phyloP scores from a whole-genome alignment of 345 rosid species.

The Ailanthus altissimus region DNA sequence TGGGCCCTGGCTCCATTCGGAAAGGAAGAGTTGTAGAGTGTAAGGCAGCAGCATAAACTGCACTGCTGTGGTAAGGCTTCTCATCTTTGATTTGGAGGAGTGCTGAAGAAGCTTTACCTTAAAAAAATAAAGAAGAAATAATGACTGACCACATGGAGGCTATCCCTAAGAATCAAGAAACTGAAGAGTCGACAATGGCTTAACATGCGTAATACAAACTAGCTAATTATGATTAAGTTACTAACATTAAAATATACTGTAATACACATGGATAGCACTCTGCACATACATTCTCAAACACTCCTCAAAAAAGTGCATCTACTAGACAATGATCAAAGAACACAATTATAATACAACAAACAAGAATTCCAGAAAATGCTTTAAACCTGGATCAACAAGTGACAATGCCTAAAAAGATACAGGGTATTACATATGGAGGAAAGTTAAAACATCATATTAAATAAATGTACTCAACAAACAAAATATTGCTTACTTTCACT shows the following conservation, averaged over 20 bases:
- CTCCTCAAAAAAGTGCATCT: neutral
- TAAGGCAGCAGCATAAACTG: slow-evolving; percentile 83
- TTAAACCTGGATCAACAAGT: slow-evolving; percentile 2
- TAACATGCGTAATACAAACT: neutral
- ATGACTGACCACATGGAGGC: neutral
- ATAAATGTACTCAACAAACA: slow-evolving; percentile 6
- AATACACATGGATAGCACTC: neutral
- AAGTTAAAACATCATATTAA: slow-evolving; percentile 11
- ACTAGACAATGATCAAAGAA: neutral
- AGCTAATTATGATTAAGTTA: neutral
- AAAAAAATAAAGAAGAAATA: slow-evolving; percentile 18
- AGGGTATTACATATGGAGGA: neutral
- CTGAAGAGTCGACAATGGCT: neutral
- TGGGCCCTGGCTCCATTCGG: slow-evolving; percentile 60
- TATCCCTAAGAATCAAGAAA: slow-evolving; percentile 9
- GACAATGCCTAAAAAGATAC: neutral
- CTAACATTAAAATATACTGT: neutral
- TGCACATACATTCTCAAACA: neutral
- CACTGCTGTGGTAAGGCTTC: slow-evolving; percentile 78
- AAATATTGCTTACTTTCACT: slow-evolving; percentile 53
- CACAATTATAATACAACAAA: neutral
- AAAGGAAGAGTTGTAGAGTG: slow-evolving; percentile 76
- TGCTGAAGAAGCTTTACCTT: slow-evolving; percentile 69
- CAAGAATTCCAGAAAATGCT: slow-evolving; percentile 8
- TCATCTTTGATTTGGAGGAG: slow-evolving; percentile 60